Percentiles rank a stretch among this genome's conserved stretches.
Evolutionary conservation across 306 rosid species (phyloP).

Genomic region (Erythrophleum fordii): DNA sequence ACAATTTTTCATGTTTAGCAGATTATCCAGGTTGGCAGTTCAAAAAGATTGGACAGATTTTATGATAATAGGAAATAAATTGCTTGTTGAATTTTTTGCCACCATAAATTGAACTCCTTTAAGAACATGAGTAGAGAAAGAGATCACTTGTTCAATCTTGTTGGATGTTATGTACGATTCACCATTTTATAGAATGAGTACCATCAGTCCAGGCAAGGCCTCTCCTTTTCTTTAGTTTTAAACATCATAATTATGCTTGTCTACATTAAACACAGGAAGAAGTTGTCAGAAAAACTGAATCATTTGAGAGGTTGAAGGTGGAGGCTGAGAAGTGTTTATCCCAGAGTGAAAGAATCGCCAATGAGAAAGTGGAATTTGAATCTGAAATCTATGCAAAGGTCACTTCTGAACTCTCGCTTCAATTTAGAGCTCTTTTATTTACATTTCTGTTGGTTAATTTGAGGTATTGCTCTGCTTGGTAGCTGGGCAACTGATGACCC

Average conservation of each 20-base stretch:
- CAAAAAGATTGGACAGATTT: not conserved
- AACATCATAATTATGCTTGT: slow-evolving; percentile 8
- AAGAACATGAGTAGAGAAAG: slow-evolving; percentile 14
- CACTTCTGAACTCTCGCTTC: slow-evolving; percentile 29
- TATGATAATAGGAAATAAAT: not conserved
- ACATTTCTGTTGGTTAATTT: slow-evolving; percentile 17
- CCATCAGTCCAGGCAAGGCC: not conserved
- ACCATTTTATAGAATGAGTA: not conserved
- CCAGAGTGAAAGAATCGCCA: slow-evolving; percentile 75
- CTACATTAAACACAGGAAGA: slow-evolving; percentile 66
- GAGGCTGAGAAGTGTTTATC: slow-evolving; percentile 84
- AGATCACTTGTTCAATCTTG: not conserved
- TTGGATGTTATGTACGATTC: slow-evolving; percentile 7
- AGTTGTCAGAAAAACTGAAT: slow-evolving; percentile 73
- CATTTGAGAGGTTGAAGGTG: slow-evolving; percentile 74
- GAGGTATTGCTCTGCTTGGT: slow-evolving; percentile 18
- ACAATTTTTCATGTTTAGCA: not conserved
- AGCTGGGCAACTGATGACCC: slow-evolving; percentile 22
- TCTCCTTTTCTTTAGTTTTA: slow-evolving; percentile 6
- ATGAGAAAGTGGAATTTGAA: slow-evolving; percentile 81
- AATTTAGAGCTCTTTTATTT: slow-evolving; percentile 4
- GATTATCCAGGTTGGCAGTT: not conserved
- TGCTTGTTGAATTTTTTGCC: not conserved
- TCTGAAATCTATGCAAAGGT: slow-evolving; percentile 76
- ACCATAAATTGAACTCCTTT: slow-evolving; percentile 1